Evolutionary conservation across 495 filamentous ascomycete species (phyloP).

Genomic region (Astrothelium subdiscretum): DNA sequence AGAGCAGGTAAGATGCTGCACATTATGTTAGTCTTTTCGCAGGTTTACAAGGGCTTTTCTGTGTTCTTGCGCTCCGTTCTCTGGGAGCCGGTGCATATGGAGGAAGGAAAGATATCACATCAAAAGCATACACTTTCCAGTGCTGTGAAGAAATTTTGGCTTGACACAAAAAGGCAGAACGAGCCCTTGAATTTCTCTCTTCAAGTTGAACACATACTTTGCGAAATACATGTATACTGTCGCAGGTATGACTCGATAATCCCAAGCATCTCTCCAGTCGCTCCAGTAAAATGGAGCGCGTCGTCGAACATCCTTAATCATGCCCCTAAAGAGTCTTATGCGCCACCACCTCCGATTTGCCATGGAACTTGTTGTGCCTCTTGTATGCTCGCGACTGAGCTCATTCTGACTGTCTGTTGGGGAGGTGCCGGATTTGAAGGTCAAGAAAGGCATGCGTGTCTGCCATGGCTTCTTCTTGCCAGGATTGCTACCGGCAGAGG

Average conservation of each 20-base stretch:
- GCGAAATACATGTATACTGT: slow-evolving; percentile 37
- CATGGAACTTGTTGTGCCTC: slow-evolving; percentile 2
- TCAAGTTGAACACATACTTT: slow-evolving; percentile 9
- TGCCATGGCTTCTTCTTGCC: background rate
- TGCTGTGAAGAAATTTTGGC: background rate
- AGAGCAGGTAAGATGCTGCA: slow-evolving; percentile 34
- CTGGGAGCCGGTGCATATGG: background rate
- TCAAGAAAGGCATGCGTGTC: background rate
- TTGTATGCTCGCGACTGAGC: slow-evolving; percentile 5
- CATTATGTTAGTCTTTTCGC: background rate
- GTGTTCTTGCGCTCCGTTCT: background rate
- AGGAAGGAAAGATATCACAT: background rate
- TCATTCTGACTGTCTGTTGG: slow-evolving; percentile 1
- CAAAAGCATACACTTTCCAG: background rate
- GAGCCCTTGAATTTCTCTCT: background rate
- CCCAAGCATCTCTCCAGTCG: slow-evolving; percentile 32
- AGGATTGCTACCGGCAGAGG: background rate
- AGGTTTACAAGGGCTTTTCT: background rate
- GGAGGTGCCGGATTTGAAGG: background rate
- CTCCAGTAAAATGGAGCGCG: slow-evolving; percentile 33
- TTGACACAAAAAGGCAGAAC: background rate
- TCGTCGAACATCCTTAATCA: slow-evolving; percentile 32
- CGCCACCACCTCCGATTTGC: slow-evolving; percentile 5
- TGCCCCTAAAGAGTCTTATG: slow-evolving; percentile 27
- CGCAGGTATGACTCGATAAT: slow-evolving; percentile 32